A percentile compares a stretch with the other conserved stretches of the same genome.
Conservation (phyloP, 805 yeast genomes). For the Schizosaccharomyces pombe region ASM294v3 CU329670.1:862001-862500, state of each 20-base stretch:
- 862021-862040: constrained; percentile 7
- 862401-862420: constrained; percentile 8
- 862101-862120: neutral
- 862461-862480: neutral
- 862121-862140: neutral
- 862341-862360: constrained; percentile 8
- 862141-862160: neutral
- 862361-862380: constrained; percentile 7
- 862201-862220: no score
- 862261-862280: no score
- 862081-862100: neutral
- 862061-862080: neutral
- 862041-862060: constrained; percentile 10
- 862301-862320: no score
- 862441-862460: constrained; percentile 7
- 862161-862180: neutral
- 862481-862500: neutral
- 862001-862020: neutral
- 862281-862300: no score
- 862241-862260: no score
- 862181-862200: neutral
- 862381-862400: constrained; percentile 7
- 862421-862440: constrained; percentile 10
- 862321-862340: no score
- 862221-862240: no score